A percentile compares a stretch with the other conserved stretches of the same genome.
Evolutionary conservation across 306 rosid species (phyloP).

Genomic region (Citrullus mucosospermus): DNA sequence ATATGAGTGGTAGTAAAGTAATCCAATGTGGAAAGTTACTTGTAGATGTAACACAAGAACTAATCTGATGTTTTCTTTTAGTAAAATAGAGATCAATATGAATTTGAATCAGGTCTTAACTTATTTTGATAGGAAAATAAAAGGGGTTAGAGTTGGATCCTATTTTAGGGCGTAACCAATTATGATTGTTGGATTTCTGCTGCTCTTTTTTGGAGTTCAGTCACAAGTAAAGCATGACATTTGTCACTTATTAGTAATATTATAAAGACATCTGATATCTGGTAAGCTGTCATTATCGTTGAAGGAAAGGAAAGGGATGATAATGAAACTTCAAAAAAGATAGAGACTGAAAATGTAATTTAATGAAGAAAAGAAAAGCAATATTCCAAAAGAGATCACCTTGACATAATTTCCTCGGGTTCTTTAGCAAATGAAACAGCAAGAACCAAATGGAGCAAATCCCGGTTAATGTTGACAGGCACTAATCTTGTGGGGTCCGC

Average conservation of each 20-base stretch:
- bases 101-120: background rate
- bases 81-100: background rate
- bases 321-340: background rate
- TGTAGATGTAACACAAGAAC: background rate
- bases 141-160: background rate
- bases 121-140: no score
- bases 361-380: background rate
- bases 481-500: slow-evolving; percentile 86
- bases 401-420: slow-evolving; percentile 82
- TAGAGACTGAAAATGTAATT: background rate
- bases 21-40: background rate
- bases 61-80: background rate
- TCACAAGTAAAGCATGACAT: background rate
- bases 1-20: background rate
- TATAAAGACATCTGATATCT: background rate
- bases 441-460: slow-evolving; percentile 68
- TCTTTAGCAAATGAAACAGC: slow-evolving; percentile 88
- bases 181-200: background rate
- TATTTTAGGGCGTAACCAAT: background rate
- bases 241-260: background rate
- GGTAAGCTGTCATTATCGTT: background rate
- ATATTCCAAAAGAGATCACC: slow-evolving; percentile 32
- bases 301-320: background rate
- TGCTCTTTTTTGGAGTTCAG: background rate
- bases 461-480: slow-evolving; percentile 62